Evolutionary conservation across 1,284 basidiomycete species (phyloP), one percentile per base, ranked within the genome.

Genomic region (Cerioporus squamosus): DNA sequence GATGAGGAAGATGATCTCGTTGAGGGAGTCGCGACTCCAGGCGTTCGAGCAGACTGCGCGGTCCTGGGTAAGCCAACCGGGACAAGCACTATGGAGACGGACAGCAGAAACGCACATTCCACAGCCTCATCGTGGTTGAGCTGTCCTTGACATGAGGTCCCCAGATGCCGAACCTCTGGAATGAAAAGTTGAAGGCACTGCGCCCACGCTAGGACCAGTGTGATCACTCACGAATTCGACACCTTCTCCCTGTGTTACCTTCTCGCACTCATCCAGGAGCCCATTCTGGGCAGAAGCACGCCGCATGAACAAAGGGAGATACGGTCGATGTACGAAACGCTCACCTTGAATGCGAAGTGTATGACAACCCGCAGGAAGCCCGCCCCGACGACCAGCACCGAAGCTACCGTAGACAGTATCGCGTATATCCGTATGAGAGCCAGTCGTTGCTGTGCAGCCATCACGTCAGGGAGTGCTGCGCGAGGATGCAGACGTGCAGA

Each of bases 331-430:
- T 5, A n/a, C 48, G 26, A 31, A 14, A 31, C 8, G 36, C 72
- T 5, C 58, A 81, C 86, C 82, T 93, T 90, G 68, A 82, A 79
- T 1, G 77, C 74, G 71, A 91, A 93, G 68, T 93, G 91, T 1
- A 83, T 73, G 7, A 91, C 72, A 8, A 86, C 76, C 17, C 81
- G 76, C 51, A 90, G 66, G 52, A 91, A 73, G 6, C 82, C 84
- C 1, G 81, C 75, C 0, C 73, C 87, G 10, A 82, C 66, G 23
- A 88, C 77, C 0, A 87, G 66, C 36, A 87, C 65, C 20, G 83
- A 74, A 7, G 81, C 81, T 5, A 83, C 63, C 6, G 81, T 74
- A 2, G 84, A 83, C 20, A 85, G 65, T 49, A 82, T 76, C 0
- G 85, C 78, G 66, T 88, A 88, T 3, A 84, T 64, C 51, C 82